Evolutionary conservation across 176 grass and related monocot species (phyloP).

Genomic region (Musa itinerans): DNA sequence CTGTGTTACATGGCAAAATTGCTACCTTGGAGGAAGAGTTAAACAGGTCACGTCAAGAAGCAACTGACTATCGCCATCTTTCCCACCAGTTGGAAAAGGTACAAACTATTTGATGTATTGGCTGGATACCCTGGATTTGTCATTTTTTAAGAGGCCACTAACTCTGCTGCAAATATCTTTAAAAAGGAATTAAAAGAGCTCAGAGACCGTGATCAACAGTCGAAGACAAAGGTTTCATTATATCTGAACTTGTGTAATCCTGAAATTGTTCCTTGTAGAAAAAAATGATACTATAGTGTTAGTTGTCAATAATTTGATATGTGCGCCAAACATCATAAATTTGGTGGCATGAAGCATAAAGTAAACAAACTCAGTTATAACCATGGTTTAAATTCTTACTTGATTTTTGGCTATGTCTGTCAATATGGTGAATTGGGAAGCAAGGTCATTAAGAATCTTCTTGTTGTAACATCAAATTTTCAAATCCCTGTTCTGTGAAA

Average conservation of each 20-base stretch:
- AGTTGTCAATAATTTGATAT: too few species aligned
- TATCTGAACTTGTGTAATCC: constrained; percentile 4
- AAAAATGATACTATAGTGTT: too few species aligned
- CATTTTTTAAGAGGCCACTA: constrained; percentile 8
- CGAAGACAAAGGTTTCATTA: constrained; percentile 69
- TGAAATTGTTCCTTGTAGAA: not conserved
- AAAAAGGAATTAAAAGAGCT: constrained; percentile 84
- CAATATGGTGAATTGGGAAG: not conserved
- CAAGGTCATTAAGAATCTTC: not conserved
- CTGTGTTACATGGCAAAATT: constrained; percentile 60
- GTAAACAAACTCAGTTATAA: too few species aligned
- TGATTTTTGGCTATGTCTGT: not conserved
- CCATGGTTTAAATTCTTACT: too few species aligned
- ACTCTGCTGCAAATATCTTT: constrained; percentile 29
- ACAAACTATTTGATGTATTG: constrained; percentile 8
- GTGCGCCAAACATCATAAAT: too few species aligned
- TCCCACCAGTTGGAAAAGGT: constrained; percentile 77
- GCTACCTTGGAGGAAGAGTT: constrained; percentile 78
- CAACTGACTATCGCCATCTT: constrained; percentile 40
- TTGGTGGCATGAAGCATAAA: too few species aligned
- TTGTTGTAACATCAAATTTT: not conserved
- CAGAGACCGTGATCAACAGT: constrained; percentile 87
- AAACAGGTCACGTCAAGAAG: constrained; percentile 60
- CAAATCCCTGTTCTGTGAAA: not conserved
- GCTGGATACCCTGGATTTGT: constrained; percentile 1